These are phyloP conservation scores for Xylaria telfairii DNA, from an alignment of 495 filamentous ascomycete species.

Conservation along the genomic window DNA sequence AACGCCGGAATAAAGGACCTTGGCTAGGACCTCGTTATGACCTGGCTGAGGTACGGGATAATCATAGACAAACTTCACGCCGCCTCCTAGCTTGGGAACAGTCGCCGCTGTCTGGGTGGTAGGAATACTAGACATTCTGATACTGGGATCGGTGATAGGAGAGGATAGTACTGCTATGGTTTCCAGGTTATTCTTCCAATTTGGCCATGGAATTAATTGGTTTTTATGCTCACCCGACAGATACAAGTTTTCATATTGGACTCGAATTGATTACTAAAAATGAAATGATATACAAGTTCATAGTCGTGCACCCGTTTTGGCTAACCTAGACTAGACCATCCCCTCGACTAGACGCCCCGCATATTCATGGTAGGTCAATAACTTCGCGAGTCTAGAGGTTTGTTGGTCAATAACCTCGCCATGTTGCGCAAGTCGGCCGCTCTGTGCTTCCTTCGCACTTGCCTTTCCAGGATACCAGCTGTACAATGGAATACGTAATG, in stretches of 20 bases:
- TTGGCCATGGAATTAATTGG: background rate
- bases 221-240: background rate
- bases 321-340: background rate
- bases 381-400: background rate
- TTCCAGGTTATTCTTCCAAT: background rate
- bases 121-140: constrained; percentile 40
- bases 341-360: background rate
- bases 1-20: constrained; percentile 56
- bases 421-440: background rate
- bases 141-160: background rate
- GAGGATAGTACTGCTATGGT: background rate
- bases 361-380: background rate
- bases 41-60: constrained; percentile 54
- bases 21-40: constrained; percentile 56
- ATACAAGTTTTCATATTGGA: background rate
- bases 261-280: background rate
- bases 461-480: constrained; percentile 1
- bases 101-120: constrained; percentile 54
- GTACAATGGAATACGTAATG: background rate
- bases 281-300: background rate
- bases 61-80: constrained; percentile 52
- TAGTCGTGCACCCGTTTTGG: background rate
- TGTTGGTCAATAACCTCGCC: background rate
- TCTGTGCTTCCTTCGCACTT: background rate
- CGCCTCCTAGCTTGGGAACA: constrained; percentile 50